Evolutionary conservation across 2,329 filamentous ascomycete genomes (phyloP).

Genomic region (Triangularia setosa): DNA sequence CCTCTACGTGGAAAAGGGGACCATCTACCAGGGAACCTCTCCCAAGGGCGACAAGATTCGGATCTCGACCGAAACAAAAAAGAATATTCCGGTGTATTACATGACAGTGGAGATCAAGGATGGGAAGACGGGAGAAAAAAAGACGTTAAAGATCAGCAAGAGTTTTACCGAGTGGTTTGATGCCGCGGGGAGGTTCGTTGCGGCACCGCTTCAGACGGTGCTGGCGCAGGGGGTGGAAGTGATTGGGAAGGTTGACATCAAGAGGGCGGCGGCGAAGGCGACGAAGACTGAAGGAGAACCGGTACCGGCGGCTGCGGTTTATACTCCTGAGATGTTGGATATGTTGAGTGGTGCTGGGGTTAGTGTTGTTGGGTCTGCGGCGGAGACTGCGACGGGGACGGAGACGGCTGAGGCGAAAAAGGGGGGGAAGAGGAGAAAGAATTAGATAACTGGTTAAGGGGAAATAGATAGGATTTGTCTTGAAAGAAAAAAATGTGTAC

Average conservation of each 20-base stretch:
- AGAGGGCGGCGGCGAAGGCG: slow-evolving; percentile 38
- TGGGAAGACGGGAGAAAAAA: slow-evolving; percentile 33
- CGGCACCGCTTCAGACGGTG: slow-evolving; percentile 73
- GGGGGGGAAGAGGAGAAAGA: slow-evolving; percentile 46
- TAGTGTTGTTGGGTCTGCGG: slow-evolving; percentile 19
- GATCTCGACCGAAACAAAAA: slow-evolving; percentile 68
- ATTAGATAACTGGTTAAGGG: slow-evolving; percentile 23
- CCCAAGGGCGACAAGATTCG: slow-evolving; percentile 61
- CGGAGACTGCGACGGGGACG: slow-evolving; percentile 30
- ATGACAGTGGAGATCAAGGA: slow-evolving; percentile 58
- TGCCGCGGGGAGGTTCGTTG: slow-evolving; percentile 64
- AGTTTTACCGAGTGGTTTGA: slow-evolving; percentile 78
- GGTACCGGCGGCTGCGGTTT: slow-evolving; percentile 31
- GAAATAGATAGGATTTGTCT: background rate
- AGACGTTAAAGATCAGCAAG: slow-evolving; percentile 53
- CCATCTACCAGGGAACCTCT: slow-evolving; percentile 70
- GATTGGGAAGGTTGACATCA: slow-evolving; percentile 63
- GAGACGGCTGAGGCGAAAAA: slow-evolving; percentile 34
- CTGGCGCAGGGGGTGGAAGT: slow-evolving; percentile 64
- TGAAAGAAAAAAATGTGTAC: background rate
- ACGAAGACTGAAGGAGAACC: slow-evolving; percentile 31
- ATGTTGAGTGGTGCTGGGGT: slow-evolving; percentile 34
- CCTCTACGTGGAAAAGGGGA: slow-evolving; percentile 73
- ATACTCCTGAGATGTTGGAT: slow-evolving; percentile 46
- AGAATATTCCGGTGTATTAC: slow-evolving; percentile 76